These are phyloP conservation scores for Hortaea sp. DNA, from an alignment of 2,329 filamentous ascomycete species.

Conservation along the genomic window DNA sequence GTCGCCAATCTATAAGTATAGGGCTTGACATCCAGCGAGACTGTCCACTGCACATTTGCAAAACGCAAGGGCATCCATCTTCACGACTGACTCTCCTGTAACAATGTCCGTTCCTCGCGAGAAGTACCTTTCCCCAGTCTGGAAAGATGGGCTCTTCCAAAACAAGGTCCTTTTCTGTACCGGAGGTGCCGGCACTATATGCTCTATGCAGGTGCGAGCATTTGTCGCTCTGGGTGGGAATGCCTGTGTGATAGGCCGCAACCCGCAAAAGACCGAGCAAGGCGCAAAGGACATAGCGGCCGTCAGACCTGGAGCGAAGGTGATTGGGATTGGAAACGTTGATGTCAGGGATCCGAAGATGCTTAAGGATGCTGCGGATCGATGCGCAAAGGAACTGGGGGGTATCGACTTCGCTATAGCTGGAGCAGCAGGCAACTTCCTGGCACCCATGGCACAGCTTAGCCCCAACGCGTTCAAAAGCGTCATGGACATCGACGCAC, in stretches of 20 bases:
- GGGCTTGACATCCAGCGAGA: too few relatives aligned
- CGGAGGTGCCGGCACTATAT: slow-evolving; percentile 86
- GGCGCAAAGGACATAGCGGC: slow-evolving; percentile 75
- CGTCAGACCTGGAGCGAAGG: slow-evolving; percentile 66
- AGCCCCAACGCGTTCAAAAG: slow-evolving; percentile 85
- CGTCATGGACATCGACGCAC: slow-evolving; percentile 91
- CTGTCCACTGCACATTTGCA: too few relatives aligned
- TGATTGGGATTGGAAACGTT: slow-evolving; percentile 69
- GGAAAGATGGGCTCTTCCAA: slow-evolving; percentile 79
- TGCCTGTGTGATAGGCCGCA: slow-evolving; percentile 88
- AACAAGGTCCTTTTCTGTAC: slow-evolving; percentile 91
- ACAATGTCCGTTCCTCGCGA: slow-evolving; percentile 58
- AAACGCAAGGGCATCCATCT: not conserved
- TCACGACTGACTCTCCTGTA: not conserved
- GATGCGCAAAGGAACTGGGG: slow-evolving; percentile 73
- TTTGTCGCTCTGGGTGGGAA: slow-evolving; percentile 85
- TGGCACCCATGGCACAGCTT: slow-evolving; percentile 72
- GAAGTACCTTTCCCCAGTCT: slow-evolving; percentile 71
- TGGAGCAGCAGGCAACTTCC: slow-evolving; percentile 91
- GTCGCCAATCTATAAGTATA: too few relatives aligned
- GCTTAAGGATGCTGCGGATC: slow-evolving; percentile 63
- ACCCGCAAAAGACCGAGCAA: slow-evolving; percentile 73
- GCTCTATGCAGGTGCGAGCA: slow-evolving; percentile 85
- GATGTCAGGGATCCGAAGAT: slow-evolving; percentile 60
- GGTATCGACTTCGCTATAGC: slow-evolving; percentile 89